These are phyloP conservation scores for Tylopilus vinaceipallidus DNA, from an alignment of 768 basidiomycete genomes.

Conservation along the genomic window DNA sequence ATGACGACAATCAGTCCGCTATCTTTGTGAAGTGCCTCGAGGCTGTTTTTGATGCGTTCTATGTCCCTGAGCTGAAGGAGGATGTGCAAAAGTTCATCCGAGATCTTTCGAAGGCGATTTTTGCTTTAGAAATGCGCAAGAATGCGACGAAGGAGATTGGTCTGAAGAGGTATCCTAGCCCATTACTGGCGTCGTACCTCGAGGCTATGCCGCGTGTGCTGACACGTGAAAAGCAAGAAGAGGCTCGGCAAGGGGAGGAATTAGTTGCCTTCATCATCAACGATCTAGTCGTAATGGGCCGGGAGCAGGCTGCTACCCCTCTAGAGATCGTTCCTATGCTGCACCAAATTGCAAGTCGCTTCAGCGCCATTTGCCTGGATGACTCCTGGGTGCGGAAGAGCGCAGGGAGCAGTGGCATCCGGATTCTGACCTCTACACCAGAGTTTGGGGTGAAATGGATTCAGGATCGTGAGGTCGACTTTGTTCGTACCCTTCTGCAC, in stretches of 20 bases:
- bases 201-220: conserved; percentile 79
- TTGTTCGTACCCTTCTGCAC: conserved; percentile 85
- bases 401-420: conserved; percentile 86
- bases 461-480: conserved; percentile 82
- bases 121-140: conserved; percentile 71
- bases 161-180: conserved; percentile 52
- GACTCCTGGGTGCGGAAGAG: conserved; percentile 88
- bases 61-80: conserved; percentile 64
- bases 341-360: conserved; percentile 79
- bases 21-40: conserved; percentile 69
- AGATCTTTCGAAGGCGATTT: conserved; percentile 67
- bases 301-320: conserved; percentile 42
- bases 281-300: conserved; percentile 60
- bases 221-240: conserved; percentile 60
- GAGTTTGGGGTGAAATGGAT: conserved; percentile 78
- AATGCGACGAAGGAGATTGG: conserved; percentile 52
- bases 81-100: conserved; percentile 70
- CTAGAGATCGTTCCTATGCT: conserved; percentile 66
- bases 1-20: conserved; percentile 69
- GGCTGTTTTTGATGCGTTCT: conserved; percentile 75
- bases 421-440: conserved; percentile 70
- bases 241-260: conserved; percentile 56
- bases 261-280: conserved; percentile 62
- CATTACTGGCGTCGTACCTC: conserved; percentile 67
- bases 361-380: conserved; percentile 85